Base-by-base conservation (phyloP, 768 basidiomycete genomes). In the Kwoniella europaea region DNA sequence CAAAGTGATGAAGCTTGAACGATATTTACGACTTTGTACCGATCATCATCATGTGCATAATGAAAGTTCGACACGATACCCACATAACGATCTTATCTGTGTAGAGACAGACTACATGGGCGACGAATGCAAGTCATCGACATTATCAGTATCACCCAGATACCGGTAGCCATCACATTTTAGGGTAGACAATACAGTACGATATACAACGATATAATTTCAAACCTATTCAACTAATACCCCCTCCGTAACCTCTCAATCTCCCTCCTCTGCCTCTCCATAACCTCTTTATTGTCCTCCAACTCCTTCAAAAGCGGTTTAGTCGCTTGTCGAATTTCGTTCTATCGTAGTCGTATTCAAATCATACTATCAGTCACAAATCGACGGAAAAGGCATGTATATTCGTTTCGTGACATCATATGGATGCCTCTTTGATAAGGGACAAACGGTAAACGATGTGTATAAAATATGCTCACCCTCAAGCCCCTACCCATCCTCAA, bases 221-320 rank as follows among this genome's bases (percentile, higher is more conserved):
- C 16, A 20, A 56, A 56, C 55, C 22, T 22, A 56, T 56, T 15
- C 15, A 3, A 18, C 62, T 42, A 76, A 44, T 68, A 68, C 27
- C 69, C 67, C 53, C 75, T 27, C 7, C 75, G 67, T 41, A 76
- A 66, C 50, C 75, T 59, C 29, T 72, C 73, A 53, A 76, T 76
- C 71, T 76, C 75, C 42, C 65, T 57, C 27, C 71, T 54, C 65
- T 76, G 75, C 20, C 57, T 59, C 55, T 69, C 75, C 12, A 74
- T 74, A 22, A 72, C 22, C 57, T 59, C 62, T 24, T 59, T 43
- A 61, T 69, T 69, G 43, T 61, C 68, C 57, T 59, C 54, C 50
- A 74, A 24, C 63, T 76, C 71, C 22, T 55, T 55, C 1, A 50
- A 6, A 5, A 76, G 42, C 6, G 71, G 69, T 18, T 58, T 13